A percentile compares a stretch with the other conserved stretches of the same genome.
phyloP scores from a whole-genome alignment of 2,329 filamentous ascomycete species.

The Ascochyta clinopodiicola region DNA sequence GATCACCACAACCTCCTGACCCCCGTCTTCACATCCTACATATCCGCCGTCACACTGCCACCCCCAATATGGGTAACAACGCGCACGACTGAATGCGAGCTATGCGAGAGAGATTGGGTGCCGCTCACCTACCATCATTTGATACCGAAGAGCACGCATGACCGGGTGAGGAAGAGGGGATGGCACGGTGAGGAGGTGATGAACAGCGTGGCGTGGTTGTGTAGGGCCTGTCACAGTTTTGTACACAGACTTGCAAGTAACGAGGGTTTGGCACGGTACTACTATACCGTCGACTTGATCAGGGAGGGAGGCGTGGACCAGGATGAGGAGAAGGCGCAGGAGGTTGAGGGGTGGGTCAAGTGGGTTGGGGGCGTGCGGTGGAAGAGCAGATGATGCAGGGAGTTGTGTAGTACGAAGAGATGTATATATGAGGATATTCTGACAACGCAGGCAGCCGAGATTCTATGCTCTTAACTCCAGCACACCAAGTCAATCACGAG shows the following conservation, averaged over 20 bases:
- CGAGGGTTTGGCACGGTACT: slow-evolving; percentile 77
- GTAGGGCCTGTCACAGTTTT: slow-evolving; percentile 81
- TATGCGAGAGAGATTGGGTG: slow-evolving; percentile 77
- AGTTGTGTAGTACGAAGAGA: no score
- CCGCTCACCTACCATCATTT: slow-evolving; percentile 84
- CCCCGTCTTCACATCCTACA: slow-evolving; percentile 69
- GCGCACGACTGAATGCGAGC: slow-evolving; percentile 68
- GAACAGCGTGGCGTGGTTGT: slow-evolving; percentile 85
- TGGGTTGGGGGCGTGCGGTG: slow-evolving; percentile 79
- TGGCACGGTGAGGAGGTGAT: slow-evolving; percentile 80
- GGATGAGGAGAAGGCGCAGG: slow-evolving; percentile 66
- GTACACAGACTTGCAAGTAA: slow-evolving; percentile 78
- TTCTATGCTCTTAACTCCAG: no score
- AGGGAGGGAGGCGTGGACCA: slow-evolving; percentile 75
- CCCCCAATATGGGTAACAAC: slow-evolving; percentile 70
- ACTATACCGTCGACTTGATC: slow-evolving; percentile 75
- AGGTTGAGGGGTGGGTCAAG: slow-evolving; percentile 72
- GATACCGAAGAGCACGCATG: slow-evolving; percentile 79
- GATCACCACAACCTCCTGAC: slow-evolving; percentile 63
- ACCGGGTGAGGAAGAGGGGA: slow-evolving; percentile 75
- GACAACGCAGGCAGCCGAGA: no score
- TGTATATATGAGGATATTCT: no score
- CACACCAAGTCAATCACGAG: no score
- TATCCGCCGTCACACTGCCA: slow-evolving; percentile 62
- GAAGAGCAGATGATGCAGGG: slow-evolving; percentile 57